Evolutionary conservation across 2,329 filamentous ascomycete species (phyloP).

Genomic region (Aspergillus pseudotamarii): DNA sequence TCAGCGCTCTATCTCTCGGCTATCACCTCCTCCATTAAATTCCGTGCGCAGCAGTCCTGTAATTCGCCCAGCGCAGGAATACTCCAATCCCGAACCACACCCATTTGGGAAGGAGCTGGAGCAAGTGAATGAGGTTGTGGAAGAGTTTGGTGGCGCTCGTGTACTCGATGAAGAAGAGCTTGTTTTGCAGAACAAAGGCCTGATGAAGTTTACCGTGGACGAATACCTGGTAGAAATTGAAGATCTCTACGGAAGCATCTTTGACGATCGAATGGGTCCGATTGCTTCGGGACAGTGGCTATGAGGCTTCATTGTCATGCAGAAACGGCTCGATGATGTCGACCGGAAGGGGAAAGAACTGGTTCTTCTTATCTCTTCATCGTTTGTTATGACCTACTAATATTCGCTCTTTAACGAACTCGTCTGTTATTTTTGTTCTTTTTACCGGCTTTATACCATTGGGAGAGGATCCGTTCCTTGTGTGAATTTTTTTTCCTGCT

Average conservation of each 20-base stretch:
- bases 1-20: conserved; percentile 64
- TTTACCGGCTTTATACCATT: conserved; percentile 28
- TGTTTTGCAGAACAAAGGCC: conserved; percentile 68
- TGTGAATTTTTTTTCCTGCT: conserved; percentile 9
- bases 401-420: conserved; percentile 29
- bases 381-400: conserved; percentile 32
- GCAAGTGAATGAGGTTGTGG: conserved; percentile 88
- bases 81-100: conserved; percentile 51
- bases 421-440: background rate
- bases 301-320: conserved; percentile 23
- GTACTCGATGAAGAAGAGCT: conserved; percentile 74
- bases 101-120: conserved; percentile 90
- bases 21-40: conserved; percentile 44
- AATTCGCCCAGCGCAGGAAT: conserved; percentile 38
- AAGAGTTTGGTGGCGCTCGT: conserved; percentile 73
- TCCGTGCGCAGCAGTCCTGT: conserved; percentile 38
- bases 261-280: conserved; percentile 49
- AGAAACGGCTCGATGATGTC: background rate
- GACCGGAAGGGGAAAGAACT: conserved; percentile 23
- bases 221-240: conserved; percentile 85
- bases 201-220: conserved; percentile 73
- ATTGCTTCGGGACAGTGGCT: conserved; percentile 44
- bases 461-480: conserved; percentile 17
- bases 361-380: conserved; percentile 21
- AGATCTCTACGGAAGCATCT: conserved; percentile 65